A percentile compares a stretch with the other conserved stretches of the same genome.
phyloP scores from a whole-genome alignment of 208 protist species.

The Leptomonas seymouri region DNA sequence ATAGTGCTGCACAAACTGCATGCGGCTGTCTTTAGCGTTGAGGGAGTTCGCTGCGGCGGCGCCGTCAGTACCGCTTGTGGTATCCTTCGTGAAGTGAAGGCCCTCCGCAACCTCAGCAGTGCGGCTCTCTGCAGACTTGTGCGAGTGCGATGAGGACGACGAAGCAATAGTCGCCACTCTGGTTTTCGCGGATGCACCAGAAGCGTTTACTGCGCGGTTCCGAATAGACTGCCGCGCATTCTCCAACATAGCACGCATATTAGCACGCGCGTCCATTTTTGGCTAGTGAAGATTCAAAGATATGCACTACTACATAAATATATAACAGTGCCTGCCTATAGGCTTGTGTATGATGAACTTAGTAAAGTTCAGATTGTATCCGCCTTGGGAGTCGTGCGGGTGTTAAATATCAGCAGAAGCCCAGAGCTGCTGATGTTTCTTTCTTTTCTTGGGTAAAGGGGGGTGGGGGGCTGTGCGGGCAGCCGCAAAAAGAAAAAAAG shows the following conservation, averaged over 20 bases:
- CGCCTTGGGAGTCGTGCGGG: too few relatives aligned
- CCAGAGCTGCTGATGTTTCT: too few relatives aligned
- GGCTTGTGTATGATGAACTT: too few relatives aligned
- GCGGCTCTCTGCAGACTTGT: conserved; percentile 44
- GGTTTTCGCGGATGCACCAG: background rate
- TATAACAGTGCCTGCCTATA: too few relatives aligned
- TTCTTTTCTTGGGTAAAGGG: too few relatives aligned
- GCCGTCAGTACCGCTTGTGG: conserved; percentile 1
- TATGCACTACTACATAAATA: too few relatives aligned
- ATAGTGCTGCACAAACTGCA: conserved; percentile 76
- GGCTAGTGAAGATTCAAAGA: too few relatives aligned
- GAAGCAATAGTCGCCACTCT: conserved; percentile 12
- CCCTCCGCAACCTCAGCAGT: conserved; percentile 3
- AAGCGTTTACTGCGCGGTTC: conserved; percentile 31
- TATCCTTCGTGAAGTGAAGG: conserved; percentile 25
- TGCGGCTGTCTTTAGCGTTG: conserved; percentile 58
- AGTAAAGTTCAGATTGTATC: too few relatives aligned
- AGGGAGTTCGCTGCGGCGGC: conserved; percentile 25
- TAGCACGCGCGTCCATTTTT: conserved; percentile 27
- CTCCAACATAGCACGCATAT: conserved; percentile 39
- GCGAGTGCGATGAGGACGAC: background rate
- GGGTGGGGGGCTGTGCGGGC: too few relatives aligned
- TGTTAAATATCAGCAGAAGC: too few relatives aligned
- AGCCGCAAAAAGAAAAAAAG: too few relatives aligned
- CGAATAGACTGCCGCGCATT: conserved; percentile 32